phyloP scores from a whole-genome alignment of 2,329 filamentous ascomycete genomes.

The Cadophora sp. region DNA sequence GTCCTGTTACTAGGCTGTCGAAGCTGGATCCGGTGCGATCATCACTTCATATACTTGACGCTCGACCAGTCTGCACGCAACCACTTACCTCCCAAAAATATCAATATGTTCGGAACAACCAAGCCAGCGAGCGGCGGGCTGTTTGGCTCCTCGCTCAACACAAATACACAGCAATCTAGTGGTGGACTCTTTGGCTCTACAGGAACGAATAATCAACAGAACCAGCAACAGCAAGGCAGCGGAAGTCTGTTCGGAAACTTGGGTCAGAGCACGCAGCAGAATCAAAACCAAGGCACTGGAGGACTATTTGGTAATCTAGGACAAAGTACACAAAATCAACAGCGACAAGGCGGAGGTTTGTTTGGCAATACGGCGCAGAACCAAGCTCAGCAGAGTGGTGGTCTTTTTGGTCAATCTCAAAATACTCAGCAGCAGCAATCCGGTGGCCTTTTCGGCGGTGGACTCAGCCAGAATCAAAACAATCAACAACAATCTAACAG shows the following conservation, averaged over 20 bases:
- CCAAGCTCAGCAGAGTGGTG: neutral
- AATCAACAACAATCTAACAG: slow-evolving; percentile 26
- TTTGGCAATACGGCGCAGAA: neutral
- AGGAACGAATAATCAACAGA: slow-evolving; percentile 35
- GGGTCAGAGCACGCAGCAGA: slow-evolving; percentile 19
- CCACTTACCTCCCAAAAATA: neutral
- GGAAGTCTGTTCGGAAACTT: slow-evolving; percentile 24
- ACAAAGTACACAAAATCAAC: slow-evolving; percentile 22
- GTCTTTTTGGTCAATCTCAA: slow-evolving; percentile 8
- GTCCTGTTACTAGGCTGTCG: neutral
- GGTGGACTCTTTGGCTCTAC: slow-evolving; percentile 31
- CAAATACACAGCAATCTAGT: slow-evolving; percentile 33
- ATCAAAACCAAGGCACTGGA: slow-evolving; percentile 4
- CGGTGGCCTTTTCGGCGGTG: slow-evolving; percentile 27
- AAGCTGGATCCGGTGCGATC: neutral
- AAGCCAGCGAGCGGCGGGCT: slow-evolving; percentile 36
- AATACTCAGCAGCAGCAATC: slow-evolving; percentile 18
- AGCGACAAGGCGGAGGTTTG: slow-evolving; percentile 29
- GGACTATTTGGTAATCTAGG: slow-evolving; percentile 15
- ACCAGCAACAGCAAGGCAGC: slow-evolving; percentile 22
- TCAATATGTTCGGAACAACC: slow-evolving; percentile 37
- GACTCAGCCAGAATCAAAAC: slow-evolving; percentile 18
- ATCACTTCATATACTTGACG: neutral
- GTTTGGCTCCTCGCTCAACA: slow-evolving; percentile 33
- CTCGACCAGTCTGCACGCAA: neutral